Evolutionary conservation across 2,329 filamentous ascomycete species (phyloP).

Genomic region (Chlorencoelia australis): DNA sequence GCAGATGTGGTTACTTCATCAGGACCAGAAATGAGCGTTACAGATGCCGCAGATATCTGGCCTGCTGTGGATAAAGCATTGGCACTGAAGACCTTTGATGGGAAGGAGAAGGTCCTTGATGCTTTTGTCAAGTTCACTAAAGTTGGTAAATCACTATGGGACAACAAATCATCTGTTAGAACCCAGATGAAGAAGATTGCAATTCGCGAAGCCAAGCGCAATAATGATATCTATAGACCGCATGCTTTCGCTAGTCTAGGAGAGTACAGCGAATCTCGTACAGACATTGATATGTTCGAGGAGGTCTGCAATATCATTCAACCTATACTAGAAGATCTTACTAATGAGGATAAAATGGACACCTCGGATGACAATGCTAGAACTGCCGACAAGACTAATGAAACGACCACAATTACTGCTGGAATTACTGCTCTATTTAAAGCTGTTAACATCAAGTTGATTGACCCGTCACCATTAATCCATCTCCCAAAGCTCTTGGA

Average conservation of each 20-base stretch:
- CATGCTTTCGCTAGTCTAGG: slow-evolving; percentile 65
- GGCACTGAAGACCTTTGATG: slow-evolving; percentile 81
- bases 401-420: slow-evolving; percentile 23
- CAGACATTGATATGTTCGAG: slow-evolving; percentile 59
- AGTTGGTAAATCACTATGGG: slow-evolving; percentile 49
- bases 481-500: slow-evolving; percentile 22
- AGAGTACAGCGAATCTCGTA: slow-evolving; percentile 56
- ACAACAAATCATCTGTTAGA: slow-evolving; percentile 40
- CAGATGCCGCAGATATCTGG: slow-evolving; percentile 61
- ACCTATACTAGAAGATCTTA: slow-evolving; percentile 49
- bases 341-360: slow-evolving; percentile 58
- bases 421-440: slow-evolving; percentile 25
- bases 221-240: slow-evolving; percentile 75
- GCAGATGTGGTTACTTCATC: slow-evolving; percentile 61
- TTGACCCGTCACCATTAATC: slow-evolving; percentile 16
- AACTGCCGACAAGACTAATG: slow-evolving; percentile 15
- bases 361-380: slow-evolving; percentile 22
- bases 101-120: slow-evolving; percentile 76
- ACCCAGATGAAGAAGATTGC: slow-evolving; percentile 70
- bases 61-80: slow-evolving; percentile 73
- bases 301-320: slow-evolving; percentile 56
- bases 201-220: slow-evolving; percentile 80
- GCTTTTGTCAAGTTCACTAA: slow-evolving; percentile 71
- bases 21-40: slow-evolving; percentile 41
- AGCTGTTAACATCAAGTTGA: slow-evolving; percentile 21